Evolutionary conservation across 257 asterid genomes (phyloP).

Genomic region (Galeopsis tetrahit): DNA sequence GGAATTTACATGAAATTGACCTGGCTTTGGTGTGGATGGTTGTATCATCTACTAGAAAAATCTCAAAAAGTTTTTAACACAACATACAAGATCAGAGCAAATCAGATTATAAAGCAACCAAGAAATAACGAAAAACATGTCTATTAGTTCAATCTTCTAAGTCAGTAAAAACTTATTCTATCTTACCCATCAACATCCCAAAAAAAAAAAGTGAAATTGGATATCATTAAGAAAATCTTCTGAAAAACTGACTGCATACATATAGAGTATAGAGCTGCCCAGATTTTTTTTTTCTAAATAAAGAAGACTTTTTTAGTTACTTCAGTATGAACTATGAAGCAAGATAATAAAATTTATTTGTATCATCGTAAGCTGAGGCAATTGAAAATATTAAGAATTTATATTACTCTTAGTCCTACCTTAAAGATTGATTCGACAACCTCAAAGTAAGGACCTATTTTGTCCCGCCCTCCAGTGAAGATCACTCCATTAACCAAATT

Average conservation of each 20-base stretch:
- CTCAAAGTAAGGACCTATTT: conserved; percentile 69
- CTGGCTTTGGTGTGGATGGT: conserved; percentile 16
- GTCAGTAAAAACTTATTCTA: conserved; percentile 11
- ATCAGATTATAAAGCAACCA: background rate
- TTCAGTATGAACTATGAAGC: conserved; percentile 30
- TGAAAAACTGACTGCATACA: conserved; percentile 15
- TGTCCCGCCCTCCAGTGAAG: conserved; percentile 91
- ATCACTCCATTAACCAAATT: conserved; percentile 84
- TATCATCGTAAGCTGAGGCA: conserved; percentile 17
- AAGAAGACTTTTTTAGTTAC: conserved; percentile 9
- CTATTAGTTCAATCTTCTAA: background rate
- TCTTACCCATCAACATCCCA: background rate
- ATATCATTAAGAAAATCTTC: conserved; percentile 13
- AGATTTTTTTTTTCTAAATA: background rate
- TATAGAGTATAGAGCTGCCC: conserved; percentile 6
- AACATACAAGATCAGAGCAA: conserved; percentile 24
- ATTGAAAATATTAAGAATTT: conserved; percentile 7
- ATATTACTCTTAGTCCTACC: conserved; percentile 39
- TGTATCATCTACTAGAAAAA: conserved; percentile 17
- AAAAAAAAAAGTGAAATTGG: background rate
- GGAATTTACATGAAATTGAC: conserved; percentile 30
- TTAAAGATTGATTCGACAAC: conserved; percentile 68
- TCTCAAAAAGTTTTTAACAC: conserved; percentile 4
- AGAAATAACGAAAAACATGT: background rate
- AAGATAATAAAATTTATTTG: background rate